phyloP scores from a whole-genome alignment of 305 asterid genomes.

The Petunia hybrid region DNA sequence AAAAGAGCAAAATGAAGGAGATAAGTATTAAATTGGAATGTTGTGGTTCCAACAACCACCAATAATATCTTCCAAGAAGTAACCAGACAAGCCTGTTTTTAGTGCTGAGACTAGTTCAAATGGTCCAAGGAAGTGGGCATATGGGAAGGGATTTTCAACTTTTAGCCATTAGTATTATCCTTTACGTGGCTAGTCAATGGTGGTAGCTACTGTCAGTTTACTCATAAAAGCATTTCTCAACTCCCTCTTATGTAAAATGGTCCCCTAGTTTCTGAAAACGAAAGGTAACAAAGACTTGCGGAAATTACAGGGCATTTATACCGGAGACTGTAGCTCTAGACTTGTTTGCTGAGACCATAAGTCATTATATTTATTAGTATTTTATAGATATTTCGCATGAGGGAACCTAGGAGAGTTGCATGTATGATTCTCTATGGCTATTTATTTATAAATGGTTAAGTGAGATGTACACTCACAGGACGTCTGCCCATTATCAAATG shows the following conservation, averaged over 20 bases:
- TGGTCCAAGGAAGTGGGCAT: constrained; percentile 29
- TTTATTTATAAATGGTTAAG: too few species aligned
- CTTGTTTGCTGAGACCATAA: constrained; percentile 8
- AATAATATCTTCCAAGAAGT: constrained; percentile 21
- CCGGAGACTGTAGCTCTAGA: not conserved
- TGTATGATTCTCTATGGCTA: too few species aligned
- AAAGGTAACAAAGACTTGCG: not conserved
- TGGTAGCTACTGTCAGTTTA: constrained; percentile 25
- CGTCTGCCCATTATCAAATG: not conserved
- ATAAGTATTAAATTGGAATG: constrained; percentile 21
- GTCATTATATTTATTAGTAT: not conserved
- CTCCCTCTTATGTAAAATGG: constrained; percentile 18
- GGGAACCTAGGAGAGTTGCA: too few species aligned
- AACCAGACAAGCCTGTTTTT: constrained; percentile 27
- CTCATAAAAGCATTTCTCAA: constrained; percentile 17
- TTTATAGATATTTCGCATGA: too few species aligned
- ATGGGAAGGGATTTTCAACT: constrained; percentile 17
- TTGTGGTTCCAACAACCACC: constrained; percentile 25
- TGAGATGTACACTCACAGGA: too few species aligned
- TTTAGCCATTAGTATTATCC: constrained; percentile 12
- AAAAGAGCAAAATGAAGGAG: not conserved
- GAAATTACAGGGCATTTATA: constrained; percentile 2
- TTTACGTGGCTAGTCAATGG: constrained; percentile 23
- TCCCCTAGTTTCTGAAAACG: constrained; percentile 28
- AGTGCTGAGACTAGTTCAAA: constrained; percentile 30